Conservation (phyloP, 345 rosid species). For the Raphanus raphanistrum region DNA sequence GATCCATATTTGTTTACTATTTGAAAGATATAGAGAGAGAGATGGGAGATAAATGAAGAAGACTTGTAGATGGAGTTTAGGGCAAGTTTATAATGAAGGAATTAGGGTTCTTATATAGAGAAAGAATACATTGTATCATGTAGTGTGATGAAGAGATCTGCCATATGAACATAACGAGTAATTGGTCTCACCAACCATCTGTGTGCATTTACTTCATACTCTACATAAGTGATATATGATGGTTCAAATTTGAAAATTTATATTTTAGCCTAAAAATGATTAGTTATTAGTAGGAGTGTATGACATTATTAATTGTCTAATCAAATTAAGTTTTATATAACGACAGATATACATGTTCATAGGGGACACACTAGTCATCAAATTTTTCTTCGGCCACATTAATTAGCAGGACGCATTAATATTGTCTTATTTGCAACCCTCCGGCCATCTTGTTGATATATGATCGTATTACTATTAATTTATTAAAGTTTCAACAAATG, state of each 20-base stretch:
- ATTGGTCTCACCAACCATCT: slow-evolving; percentile 38
- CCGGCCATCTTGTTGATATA: background rate
- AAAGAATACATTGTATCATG: slow-evolving; percentile 1
- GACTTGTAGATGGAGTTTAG: slow-evolving; percentile 13
- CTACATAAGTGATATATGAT: slow-evolving; percentile 2
- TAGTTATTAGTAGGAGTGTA: background rate
- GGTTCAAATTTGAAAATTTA: background rate
- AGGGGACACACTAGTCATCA: slow-evolving; percentile 18
- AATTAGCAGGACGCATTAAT: background rate
- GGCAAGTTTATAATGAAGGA: slow-evolving; percentile 16
- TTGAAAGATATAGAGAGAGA: slow-evolving; percentile 8
- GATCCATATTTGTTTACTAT: slow-evolving; percentile 47
- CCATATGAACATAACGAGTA: slow-evolving; percentile 15
- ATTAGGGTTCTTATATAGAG: slow-evolving; percentile 32
- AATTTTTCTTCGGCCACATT: slow-evolving; percentile 2
- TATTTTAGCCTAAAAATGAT: background rate
- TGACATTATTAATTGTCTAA: background rate
- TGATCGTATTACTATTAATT: background rate
- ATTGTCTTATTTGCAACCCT: background rate
- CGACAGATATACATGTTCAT: background rate
- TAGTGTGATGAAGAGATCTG: slow-evolving; percentile 13
- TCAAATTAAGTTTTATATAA: background rate
- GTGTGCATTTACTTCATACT: slow-evolving; percentile 28
- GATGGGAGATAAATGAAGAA: slow-evolving; percentile 5
- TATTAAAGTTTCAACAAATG: background rate